Percentiles rank a stretch among this genome's conserved stretches.
These are phyloP conservation scores for Periconia sp. DNA, from an alignment of 2,329 filamentous ascomycete genomes.

Conservation along the genomic window DNA sequence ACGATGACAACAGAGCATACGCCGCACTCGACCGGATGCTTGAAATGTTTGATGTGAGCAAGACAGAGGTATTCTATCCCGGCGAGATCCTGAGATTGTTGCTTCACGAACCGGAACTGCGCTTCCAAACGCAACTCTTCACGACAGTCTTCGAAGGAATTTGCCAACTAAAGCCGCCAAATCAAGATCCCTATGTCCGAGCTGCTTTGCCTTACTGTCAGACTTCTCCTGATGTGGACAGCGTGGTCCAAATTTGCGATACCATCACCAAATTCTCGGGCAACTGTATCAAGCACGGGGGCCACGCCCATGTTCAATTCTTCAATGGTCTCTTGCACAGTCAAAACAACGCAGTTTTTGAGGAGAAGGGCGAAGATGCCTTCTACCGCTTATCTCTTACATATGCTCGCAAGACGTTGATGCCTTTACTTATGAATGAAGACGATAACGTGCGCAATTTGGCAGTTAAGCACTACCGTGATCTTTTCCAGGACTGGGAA, in stretches of 20 bases:
- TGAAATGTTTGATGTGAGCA: slow-evolving; percentile 34
- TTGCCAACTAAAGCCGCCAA: slow-evolving; percentile 20
- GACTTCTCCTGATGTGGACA: slow-evolving; percentile 12
- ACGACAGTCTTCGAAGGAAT: slow-evolving; percentile 35
- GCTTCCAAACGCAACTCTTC: slow-evolving; percentile 18
- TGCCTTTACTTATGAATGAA: slow-evolving; percentile 30
- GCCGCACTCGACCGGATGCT: slow-evolving; percentile 39
- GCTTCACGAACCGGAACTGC: slow-evolving; percentile 20
- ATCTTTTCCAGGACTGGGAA: slow-evolving; percentile 20
- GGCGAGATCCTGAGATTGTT: slow-evolving; percentile 38
- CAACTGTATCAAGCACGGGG: slow-evolving; percentile 21
- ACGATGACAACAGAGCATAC: slow-evolving; percentile 30
- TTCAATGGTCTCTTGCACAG: slow-evolving; percentile 24
- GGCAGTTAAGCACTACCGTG: slow-evolving; percentile 20
- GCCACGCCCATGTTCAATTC: slow-evolving; percentile 29
- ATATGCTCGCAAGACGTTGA: slow-evolving; percentile 17
- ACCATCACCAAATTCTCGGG: slow-evolving; percentile 19
- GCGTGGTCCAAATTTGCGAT: slow-evolving; percentile 22
- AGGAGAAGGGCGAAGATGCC: slow-evolving; percentile 17
- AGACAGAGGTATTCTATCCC: slow-evolving; percentile 34
- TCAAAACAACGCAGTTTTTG: slow-evolving; percentile 24
- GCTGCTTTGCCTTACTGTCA: slow-evolving; percentile 36
- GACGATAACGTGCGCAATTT: slow-evolving; percentile 30
- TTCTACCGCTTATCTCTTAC: slow-evolving; percentile 26
- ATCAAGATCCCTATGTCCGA: slow-evolving; percentile 34